These are phyloP conservation scores for Dryadomyces quercivorus DNA, from an alignment of 2,329 filamentous ascomycete species.

Conservation along the genomic window DNA sequence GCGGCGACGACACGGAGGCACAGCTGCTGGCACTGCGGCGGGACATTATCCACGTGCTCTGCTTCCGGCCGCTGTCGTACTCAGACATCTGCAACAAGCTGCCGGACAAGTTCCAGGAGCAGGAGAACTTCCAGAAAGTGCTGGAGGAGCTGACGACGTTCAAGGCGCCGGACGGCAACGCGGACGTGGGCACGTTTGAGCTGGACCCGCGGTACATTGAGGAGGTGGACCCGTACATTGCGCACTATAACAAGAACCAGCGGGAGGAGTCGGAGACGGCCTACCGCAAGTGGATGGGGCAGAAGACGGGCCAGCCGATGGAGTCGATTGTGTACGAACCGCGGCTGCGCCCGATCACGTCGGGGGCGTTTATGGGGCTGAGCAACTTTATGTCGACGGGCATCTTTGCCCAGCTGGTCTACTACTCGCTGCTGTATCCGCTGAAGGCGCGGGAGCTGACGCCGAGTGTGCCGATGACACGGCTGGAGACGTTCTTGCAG, in stretches of 20 bases:
- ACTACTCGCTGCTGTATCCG: constrained; percentile 75
- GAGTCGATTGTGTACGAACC: constrained; percentile 90
- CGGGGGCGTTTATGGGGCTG: constrained; percentile 66
- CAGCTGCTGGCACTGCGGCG: constrained; percentile 61
- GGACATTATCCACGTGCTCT: constrained; percentile 86
- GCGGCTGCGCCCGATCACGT: constrained; percentile 60
- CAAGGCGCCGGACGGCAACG: constrained; percentile 79
- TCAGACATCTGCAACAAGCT: constrained; percentile 80
- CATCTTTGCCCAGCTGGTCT: constrained; percentile 82
- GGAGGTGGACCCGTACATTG: constrained; percentile 87
- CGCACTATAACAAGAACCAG: constrained; percentile 94
- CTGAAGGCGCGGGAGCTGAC: constrained; percentile 56
- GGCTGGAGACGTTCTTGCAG: constrained; percentile 84
- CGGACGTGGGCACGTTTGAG: constrained; percentile 89
- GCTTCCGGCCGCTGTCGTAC: constrained; percentile 92
- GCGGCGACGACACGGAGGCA: constrained; percentile 47
- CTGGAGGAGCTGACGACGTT: constrained; percentile 82
- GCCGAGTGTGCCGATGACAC: constrained; percentile 64
- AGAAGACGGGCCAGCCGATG: constrained; percentile 67
- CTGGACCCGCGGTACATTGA: constrained; percentile 77
- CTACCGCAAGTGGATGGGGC: constrained; percentile 77
- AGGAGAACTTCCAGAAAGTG: constrained; percentile 75
- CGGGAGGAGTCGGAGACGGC: constrained; percentile 87
- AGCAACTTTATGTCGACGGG: constrained; percentile 71
- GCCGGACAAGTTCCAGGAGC: constrained; percentile 79